phyloP scores from a whole-genome alignment of 2,329 filamentous ascomycete species.

The Colletotrichum gigasporum region DNA sequence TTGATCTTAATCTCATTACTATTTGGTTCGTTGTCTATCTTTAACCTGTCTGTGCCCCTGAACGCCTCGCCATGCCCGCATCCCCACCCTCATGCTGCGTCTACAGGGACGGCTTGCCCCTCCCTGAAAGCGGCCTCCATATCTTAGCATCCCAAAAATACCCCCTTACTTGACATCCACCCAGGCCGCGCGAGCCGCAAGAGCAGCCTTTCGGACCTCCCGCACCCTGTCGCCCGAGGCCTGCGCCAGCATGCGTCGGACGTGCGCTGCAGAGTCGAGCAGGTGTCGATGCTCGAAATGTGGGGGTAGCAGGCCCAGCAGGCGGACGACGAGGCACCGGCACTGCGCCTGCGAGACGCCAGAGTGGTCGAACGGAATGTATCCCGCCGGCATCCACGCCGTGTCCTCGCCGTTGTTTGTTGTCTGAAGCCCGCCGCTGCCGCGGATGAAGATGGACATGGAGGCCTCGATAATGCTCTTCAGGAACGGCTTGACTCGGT shows the following conservation, averaged over 20 bases:
- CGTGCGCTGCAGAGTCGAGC: conserved; percentile 52
- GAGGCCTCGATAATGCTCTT: conserved; percentile 58
- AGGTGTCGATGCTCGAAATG: conserved; percentile 59
- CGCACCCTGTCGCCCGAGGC: conserved; percentile 64
- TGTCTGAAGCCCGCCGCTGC: neutral
- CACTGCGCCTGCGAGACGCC: conserved; percentile 39
- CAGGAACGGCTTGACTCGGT: conserved; percentile 57
- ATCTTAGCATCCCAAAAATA: too few relatives aligned
- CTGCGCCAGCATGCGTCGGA: conserved; percentile 56
- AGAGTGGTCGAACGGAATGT: conserved; percentile 31
- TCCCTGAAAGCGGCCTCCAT: neutral
- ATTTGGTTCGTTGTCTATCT: neutral
- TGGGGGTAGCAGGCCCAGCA: conserved; percentile 57
- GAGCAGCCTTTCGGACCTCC: conserved; percentile 60
- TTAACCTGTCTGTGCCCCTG: neutral
- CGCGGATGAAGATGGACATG: conserved; percentile 42
- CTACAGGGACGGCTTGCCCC: neutral
- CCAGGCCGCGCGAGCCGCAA: conserved; percentile 61
- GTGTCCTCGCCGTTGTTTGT: conserved; percentile 36
- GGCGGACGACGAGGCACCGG: conserved; percentile 56
- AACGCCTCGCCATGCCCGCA: conserved; percentile 20
- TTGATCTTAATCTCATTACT: neutral
- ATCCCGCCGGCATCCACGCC: conserved; percentile 42
- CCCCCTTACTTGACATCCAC: conserved; percentile 43
- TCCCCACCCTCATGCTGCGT: neutral